Evolutionary conservation across 345 rosid species (phyloP).

Genomic region (Durio zibethinus): DNA sequence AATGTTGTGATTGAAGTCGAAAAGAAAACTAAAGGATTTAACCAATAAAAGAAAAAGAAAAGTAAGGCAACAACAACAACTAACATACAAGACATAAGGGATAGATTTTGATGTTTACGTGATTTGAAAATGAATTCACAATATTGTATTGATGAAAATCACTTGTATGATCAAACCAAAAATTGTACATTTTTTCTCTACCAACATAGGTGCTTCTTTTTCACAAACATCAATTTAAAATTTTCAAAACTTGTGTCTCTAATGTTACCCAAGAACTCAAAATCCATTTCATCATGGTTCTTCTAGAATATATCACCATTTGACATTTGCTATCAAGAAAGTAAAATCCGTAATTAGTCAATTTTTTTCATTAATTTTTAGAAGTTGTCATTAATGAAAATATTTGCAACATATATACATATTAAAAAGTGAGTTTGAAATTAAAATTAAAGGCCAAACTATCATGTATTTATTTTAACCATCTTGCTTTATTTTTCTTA

Average conservation of each 20-base stretch:
- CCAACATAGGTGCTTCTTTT: conserved; percentile 81
- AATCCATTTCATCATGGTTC: conserved; percentile 97
- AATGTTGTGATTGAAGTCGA: neutral
- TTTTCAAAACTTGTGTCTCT: conserved; percentile 97
- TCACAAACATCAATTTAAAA: too few species aligned
- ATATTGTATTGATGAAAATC: conserved; percentile 87
- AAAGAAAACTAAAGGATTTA: neutral
- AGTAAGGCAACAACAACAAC: neutral
- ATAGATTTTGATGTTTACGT: conserved; percentile 46
- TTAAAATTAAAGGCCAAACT: neutral
- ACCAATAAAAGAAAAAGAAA: neutral
- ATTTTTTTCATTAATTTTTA: neutral
- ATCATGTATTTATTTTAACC: neutral
- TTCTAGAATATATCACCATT: conserved; percentile 89
- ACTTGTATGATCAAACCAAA: conserved; percentile 94
- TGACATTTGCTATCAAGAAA: conserved; percentile 58
- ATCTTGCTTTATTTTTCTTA: neutral
- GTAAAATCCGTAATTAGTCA: neutral
- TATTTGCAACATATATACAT: neutral
- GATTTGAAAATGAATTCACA: conserved; percentile 87
- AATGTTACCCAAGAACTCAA: conserved; percentile 93
- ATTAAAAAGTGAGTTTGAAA: too few species aligned
- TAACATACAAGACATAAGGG: too few species aligned
- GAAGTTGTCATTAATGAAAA: neutral
- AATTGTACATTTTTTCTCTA: conserved; percentile 88